Percentiles rank a stretch among this genome's conserved stretches.
phyloP scores from a whole-genome alignment of 768 basidiomycete genomes.

The Polyporus arcularius region DNA sequence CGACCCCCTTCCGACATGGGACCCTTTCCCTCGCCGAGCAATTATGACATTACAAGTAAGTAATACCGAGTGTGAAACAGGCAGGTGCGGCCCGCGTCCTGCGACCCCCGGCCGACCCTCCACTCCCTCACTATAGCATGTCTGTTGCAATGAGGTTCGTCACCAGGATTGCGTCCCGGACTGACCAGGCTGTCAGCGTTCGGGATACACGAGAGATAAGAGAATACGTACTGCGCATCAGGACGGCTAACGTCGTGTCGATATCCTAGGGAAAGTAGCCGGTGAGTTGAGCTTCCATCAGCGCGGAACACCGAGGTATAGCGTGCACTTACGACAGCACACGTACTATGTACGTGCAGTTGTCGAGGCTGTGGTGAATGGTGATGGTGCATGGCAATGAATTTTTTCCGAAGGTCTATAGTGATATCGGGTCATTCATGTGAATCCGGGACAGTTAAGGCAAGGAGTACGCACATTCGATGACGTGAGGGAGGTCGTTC shows the following conservation, averaged over 20 bases:
- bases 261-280: conserved; percentile 39
- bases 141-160: conserved; percentile 24
- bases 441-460: not conserved
- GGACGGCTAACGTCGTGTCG: conserved; percentile 47
- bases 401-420: conserved; percentile 54
- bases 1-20: too few species aligned
- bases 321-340: conserved; percentile 49
- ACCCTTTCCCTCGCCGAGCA: not conserved
- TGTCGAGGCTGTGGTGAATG: conserved; percentile 48
- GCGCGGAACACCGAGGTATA: too few species aligned
- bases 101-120: not conserved
- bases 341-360: conserved; percentile 57
- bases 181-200: conserved; percentile 14
- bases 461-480: conserved; percentile 46
- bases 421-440: not conserved
- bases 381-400: conserved; percentile 50
- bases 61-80: too few species aligned
- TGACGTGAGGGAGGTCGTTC: conserved; percentile 53
- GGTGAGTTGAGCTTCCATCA: not conserved
- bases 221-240: conserved; percentile 45
- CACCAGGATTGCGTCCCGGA: conserved; percentile 29
- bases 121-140: conserved; percentile 19
- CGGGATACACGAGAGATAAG: not conserved
- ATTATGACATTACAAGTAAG: not conserved
- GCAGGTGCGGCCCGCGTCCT: too few species aligned